Base-by-base conservation (phyloP, 208 protist species). In the Herpetomonas samuelpessoai region DNA sequence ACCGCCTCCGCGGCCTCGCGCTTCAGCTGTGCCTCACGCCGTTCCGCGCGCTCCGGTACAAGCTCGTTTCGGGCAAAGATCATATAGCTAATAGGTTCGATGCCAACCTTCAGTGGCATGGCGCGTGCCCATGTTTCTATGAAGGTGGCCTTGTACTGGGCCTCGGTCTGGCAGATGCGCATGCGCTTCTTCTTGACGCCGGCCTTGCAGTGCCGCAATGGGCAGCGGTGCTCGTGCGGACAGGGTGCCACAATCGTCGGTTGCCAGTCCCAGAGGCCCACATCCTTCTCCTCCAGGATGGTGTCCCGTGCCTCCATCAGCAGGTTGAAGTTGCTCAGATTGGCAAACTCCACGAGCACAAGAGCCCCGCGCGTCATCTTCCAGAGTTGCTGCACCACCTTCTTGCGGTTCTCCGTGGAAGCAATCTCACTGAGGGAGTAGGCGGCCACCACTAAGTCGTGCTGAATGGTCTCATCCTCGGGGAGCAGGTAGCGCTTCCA, bases 221-320 rank as follows among this genome's bases (percentile, higher is more conserved):
- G 88, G 60, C 88, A 95, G 57, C 78, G 84, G 12, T 73, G 35
- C 65, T 92, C 84, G 65, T 95, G 88, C 35, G 82, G 88, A 55
- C 88, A 95, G n/a, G 88, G 88, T 0, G 67, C 88, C 18, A 95
- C 65, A 45, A 95, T 86, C 19, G 88, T 95, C 14, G 88, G 88
- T 76, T 95, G 88, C 83, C 84, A 92, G 67, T 95, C 88, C 85
- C 88, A 95, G 39, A 92, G 57, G 1, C 88, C 88, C 18, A 91
- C 76, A 44, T 84, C 85, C 61, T 92, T 92, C 54, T 92, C 78
- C 71, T 92, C 84, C 39, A 95, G 62, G 47, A 95, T 86, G 19
- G 75, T 81, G 59, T 92, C 84, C 25, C 88, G 81, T 22, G 85
- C 85, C 74, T 95, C 84, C 88, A 95, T 95, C n/a, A 95, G 54